Evolutionary conservation across 2,329 filamentous ascomycete genomes (phyloP), one percentile per base, ranked within the genome.

Genomic region (Taxawa tesnikishii): DNA sequence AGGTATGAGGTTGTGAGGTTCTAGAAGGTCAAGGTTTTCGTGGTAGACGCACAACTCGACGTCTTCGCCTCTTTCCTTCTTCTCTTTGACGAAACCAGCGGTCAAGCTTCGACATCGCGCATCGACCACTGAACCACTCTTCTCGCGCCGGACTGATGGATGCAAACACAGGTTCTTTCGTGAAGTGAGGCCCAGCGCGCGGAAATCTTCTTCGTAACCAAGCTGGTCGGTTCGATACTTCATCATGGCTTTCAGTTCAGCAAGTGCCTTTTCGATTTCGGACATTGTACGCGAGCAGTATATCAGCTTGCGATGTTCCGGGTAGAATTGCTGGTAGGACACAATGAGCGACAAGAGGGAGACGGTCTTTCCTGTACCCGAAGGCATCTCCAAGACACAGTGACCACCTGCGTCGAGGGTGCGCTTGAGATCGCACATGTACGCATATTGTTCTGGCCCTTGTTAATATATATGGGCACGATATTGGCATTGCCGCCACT

Each of bases 261-360:
- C 83, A 32, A 98, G 60, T 0, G 92, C 90, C 60, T 98, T 98
- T 55, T 98, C 90, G 49, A 98, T 98, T 62, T 98, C 90, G 23
- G 90, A 98, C 87, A 98, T 98, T 35, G 90, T 98, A 63, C 90
- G 85, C 41, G 90, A 98, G 65, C 90, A 98, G 60, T 98, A 98
- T 34, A 98, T 94, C 31, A 98, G 75, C 59, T 98, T 98, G 34
- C 92, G 72, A 48, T 90, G 83, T 52, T 94, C 84, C 3, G 87
- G 84, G 49, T 88, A 87, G 53, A 87, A 79, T 54, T 90, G 83
- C 58, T 98, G 92, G 50, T 98, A 98, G 26, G 90, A 88, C 36
- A 98, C 77, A 49, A 98, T 98, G 45, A 98, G 72, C 0, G 90
- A 94, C 27, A 98, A 67, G 4, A 98, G 68, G 7, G 90, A 94